Evolutionary conservation across 2,329 filamentous ascomycete species (phyloP).

Genomic region (Coniochaeta hoffmannii): DNA sequence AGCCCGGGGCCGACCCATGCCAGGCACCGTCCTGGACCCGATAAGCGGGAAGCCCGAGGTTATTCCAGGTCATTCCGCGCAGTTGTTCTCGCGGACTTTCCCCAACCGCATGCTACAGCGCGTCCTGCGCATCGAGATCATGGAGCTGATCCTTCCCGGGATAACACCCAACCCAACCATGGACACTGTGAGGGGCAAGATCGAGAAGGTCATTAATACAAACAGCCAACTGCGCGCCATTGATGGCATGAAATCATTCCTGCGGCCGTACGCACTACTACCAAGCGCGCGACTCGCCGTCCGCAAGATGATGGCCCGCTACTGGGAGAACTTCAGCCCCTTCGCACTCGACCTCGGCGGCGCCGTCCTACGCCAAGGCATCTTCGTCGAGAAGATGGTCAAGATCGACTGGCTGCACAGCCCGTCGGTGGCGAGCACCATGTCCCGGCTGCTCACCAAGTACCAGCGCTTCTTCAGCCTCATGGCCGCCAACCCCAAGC

Average conservation of each 20-base stretch:
- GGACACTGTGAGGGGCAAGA: constrained; percentile 38
- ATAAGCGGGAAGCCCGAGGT: constrained; percentile 40
- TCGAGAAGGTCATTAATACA: constrained; percentile 39
- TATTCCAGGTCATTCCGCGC: constrained; percentile 11
- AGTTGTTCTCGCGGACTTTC: constrained; percentile 34
- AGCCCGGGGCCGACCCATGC: constrained; percentile 45
- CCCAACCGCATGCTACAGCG: constrained; percentile 50
- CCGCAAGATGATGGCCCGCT: constrained; percentile 62
- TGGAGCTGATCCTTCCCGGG: constrained; percentile 26
- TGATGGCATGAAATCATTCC: constrained; percentile 19
- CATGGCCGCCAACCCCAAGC: constrained; percentile 37
- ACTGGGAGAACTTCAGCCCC: constrained; percentile 59
- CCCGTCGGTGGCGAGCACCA: constrained; percentile 55
- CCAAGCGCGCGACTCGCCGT: constrained; percentile 34
- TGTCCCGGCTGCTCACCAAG: constrained; percentile 56
- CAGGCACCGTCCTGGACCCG: constrained; percentile 57
- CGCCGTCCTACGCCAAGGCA: constrained; percentile 58
- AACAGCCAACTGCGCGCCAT: constrained; percentile 29
- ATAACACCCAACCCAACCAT: constrained; percentile 33
- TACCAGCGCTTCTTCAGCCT: constrained; percentile 58
- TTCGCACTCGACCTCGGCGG: constrained; percentile 60
- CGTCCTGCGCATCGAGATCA: constrained; percentile 33
- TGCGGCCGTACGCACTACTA: constrained; percentile 15
- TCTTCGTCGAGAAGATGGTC: constrained; percentile 67
- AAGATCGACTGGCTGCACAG: constrained; percentile 71